Evolutionary conservation across 768 basidiomycete genomes (phyloP).

Genomic region (Pisolithus orientalis): DNA sequence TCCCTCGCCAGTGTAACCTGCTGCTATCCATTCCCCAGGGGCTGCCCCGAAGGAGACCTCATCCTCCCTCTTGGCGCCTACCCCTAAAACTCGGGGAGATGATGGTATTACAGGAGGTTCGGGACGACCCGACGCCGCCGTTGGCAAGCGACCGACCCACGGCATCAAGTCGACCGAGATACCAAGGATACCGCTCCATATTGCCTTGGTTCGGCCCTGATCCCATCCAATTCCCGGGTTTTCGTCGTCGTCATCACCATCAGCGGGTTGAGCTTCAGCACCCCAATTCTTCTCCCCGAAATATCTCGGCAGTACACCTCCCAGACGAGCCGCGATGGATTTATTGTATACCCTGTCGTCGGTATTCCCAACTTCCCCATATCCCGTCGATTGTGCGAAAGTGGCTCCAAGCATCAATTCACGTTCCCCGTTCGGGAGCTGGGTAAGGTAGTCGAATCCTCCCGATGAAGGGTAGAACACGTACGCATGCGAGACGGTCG

Average conservation of each 20-base stretch:
- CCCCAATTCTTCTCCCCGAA: slow-evolving; percentile 47
- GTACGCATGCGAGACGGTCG: slow-evolving; percentile 45
- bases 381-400: slow-evolving; percentile 28
- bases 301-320: slow-evolving; percentile 44
- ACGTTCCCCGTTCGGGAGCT: slow-evolving; percentile 38
- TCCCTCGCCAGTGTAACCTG: slow-evolving; percentile 68
- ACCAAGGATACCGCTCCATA: slow-evolving; percentile 63
- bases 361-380: slow-evolving; percentile 31
- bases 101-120: slow-evolving; percentile 9
- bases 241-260: not conserved
- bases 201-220: slow-evolving; percentile 43
- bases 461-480: slow-evolving; percentile 43
- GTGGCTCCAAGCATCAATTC: slow-evolving; percentile 66
- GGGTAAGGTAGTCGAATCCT: slow-evolving; percentile 64
- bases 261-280: slow-evolving; percentile 18
- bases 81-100: not conserved
- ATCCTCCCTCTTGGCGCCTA: not conserved
- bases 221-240: slow-evolving; percentile 23
- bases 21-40: slow-evolving; percentile 68
- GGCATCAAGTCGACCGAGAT: slow-evolving; percentile 56
- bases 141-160: slow-evolving; percentile 67
- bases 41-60: slow-evolving; percentile 13
- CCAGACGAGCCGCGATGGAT: slow-evolving; percentile 31
- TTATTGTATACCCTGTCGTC: slow-evolving; percentile 33
- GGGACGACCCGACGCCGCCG: slow-evolving; percentile 38